Conservation (phyloP, 2,329 filamentous ascomycete genomes). For the Ophiocordyceps polyrhachis-furcata region DNA sequence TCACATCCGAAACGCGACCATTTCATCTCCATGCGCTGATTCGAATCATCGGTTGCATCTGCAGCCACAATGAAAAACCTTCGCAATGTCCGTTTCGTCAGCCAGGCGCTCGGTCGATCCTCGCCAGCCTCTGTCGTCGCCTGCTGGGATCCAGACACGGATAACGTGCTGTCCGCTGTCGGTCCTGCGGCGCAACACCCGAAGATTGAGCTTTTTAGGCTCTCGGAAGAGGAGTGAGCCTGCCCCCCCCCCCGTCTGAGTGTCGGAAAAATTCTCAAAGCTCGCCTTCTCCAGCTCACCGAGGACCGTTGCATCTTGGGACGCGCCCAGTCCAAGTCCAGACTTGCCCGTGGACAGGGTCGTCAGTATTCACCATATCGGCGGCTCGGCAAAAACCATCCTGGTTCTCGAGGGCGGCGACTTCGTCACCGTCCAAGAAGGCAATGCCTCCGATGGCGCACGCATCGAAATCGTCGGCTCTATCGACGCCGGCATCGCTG, state of each 20-base stretch:
- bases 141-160: conserved; percentile 68
- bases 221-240: conserved; percentile 23
- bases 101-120: conserved; percentile 38
- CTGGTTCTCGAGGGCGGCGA: conserved; percentile 80
- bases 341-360: conserved; percentile 59
- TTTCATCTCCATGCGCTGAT: conserved; percentile 1
- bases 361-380: conserved; percentile 67
- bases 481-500: conserved; percentile 77
- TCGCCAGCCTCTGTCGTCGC: conserved; percentile 41
- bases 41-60: not conserved
- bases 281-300: conserved; percentile 8
- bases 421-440: conserved; percentile 67
- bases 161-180: conserved; percentile 66
- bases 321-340: conserved; percentile 63
- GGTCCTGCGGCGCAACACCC: conserved; percentile 55
- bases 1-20: not conserved
- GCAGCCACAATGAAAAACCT: conserved; percentile 61
- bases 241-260: not conserved
- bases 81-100: conserved; percentile 53
- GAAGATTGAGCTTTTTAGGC: conserved; percentile 51
- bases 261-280: not conserved
- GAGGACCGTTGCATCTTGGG: conserved; percentile 59
- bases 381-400: conserved; percentile 59
- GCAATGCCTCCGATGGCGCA: conserved; percentile 36
- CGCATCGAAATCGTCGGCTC: conserved; percentile 91